These are phyloP conservation scores for Claviceps paspali DNA, from an alignment of 2,329 filamentous ascomycete species.

Conservation along the genomic window DNA sequence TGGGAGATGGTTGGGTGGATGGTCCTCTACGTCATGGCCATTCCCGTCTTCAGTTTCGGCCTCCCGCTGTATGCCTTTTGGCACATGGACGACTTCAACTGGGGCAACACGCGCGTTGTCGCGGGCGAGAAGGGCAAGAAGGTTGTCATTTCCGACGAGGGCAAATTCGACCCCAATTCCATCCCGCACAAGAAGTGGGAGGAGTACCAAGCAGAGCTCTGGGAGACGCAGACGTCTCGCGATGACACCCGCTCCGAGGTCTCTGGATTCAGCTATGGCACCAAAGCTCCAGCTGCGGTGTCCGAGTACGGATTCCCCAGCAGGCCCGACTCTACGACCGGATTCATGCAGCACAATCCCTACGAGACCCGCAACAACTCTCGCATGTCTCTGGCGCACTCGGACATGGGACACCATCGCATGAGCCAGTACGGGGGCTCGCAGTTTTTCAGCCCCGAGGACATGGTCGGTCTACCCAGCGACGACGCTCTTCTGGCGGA, in stretches of 20 bases:
- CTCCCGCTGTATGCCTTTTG: constrained; percentile 93
- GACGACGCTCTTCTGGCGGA: constrained; percentile 86
- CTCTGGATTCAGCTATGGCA: constrained; percentile 89
- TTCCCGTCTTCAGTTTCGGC: constrained; percentile 81
- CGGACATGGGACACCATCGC: constrained; percentile 45
- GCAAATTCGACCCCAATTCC: constrained; percentile 84
- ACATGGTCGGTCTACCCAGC: constrained; percentile 61
- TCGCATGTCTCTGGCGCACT: constrained; percentile 67
- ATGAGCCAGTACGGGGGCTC: constrained; percentile 46
- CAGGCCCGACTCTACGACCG: constrained; percentile 40
- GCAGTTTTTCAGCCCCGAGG: constrained; percentile 45
- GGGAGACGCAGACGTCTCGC: constrained; percentile 81
- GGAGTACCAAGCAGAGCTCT: constrained; percentile 94
- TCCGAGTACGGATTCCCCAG: constrained; percentile 57
- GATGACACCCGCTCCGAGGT: constrained; percentile 72
- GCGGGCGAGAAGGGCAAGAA: constrained; percentile 88
- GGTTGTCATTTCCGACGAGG: constrained; percentile 87
- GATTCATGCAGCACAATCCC: constrained; percentile 36
- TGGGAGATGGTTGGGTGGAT: constrained; percentile 99
- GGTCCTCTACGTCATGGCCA: constrained; percentile 83
- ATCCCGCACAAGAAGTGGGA: constrained; percentile 99
- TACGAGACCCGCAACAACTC: constrained; percentile 35
- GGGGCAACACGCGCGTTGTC: constrained; percentile 97
- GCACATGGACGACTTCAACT: constrained; percentile 99
- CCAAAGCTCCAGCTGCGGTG: constrained; percentile 51